Evolutionary conservation across 805 yeast genomes (phyloP).

Genomic region (Myxozyma neglecta): DNA sequence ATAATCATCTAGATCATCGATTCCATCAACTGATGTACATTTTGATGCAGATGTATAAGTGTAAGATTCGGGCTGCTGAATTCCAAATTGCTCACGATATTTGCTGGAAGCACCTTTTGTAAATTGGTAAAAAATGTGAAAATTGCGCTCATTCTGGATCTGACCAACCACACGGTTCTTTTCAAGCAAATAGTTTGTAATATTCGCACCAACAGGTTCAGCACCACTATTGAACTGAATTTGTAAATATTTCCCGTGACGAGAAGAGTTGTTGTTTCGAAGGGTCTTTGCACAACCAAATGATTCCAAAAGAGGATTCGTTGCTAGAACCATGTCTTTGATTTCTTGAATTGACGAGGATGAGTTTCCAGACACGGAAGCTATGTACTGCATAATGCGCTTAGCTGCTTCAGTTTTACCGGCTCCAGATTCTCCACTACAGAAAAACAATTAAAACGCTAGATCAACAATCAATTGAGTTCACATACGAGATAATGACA

Average conservation of each 20-base stretch:
- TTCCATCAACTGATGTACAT: conserved; percentile 81
- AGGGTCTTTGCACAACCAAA: conserved; percentile 93
- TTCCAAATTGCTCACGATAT: conserved; percentile 81
- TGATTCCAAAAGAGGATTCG: conserved; percentile 87
- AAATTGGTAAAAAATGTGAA: conserved; percentile 95
- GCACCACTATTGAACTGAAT: conserved; percentile 77
- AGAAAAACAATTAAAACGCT: too few relatives aligned
- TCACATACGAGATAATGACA: conserved; percentile 64
- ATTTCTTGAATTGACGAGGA: conserved; percentile 74
- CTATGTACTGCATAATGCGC: conserved; percentile 86
- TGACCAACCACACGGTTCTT: conserved; percentile 97
- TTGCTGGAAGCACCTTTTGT: conserved; percentile 85
- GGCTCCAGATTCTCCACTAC: conserved; percentile 96
- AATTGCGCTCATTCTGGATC: conserved; percentile 86
- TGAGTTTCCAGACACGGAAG: conserved; percentile 72
- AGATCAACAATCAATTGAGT: too few relatives aligned
- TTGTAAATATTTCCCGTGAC: conserved; percentile 92
- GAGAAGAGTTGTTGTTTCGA: conserved; percentile 83
- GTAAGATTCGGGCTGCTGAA: conserved; percentile 92
- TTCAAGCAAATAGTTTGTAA: conserved; percentile 90
- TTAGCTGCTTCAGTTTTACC: conserved; percentile 98
- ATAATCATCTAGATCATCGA: conserved; percentile 80
- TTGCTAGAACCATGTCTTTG: conserved; percentile 96
- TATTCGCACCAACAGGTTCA: conserved; percentile 93
- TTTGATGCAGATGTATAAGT: conserved; percentile 82